phyloP scores from a whole-genome alignment of 768 basidiomycete genomes.

The Asterophora lycoperdoides region DNA sequence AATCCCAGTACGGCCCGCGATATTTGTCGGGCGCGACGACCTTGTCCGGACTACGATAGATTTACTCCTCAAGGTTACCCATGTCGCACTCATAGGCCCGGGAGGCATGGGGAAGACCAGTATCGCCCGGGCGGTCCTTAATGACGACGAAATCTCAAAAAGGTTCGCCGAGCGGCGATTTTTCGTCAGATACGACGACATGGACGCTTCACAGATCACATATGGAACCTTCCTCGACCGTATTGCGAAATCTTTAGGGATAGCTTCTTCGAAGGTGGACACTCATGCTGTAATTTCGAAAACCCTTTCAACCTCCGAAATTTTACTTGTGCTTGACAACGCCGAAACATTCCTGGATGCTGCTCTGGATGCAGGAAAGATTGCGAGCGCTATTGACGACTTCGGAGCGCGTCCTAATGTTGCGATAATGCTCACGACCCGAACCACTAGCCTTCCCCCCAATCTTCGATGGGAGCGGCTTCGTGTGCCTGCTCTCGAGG shows the following conservation, averaged over 20 bases:
- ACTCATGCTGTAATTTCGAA: neutral
- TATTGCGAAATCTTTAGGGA: neutral
- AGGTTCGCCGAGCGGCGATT: constrained; percentile 6
- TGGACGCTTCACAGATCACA: constrained; percentile 7
- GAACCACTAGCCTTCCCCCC: constrained; percentile 5
- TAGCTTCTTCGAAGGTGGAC: neutral
- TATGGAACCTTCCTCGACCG: constrained; percentile 8
- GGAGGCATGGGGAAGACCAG: constrained; percentile 15
- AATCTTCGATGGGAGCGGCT: constrained; percentile 8
- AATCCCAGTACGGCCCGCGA: neutral
- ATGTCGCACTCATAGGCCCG: constrained; percentile 12
- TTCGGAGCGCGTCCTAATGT: constrained; percentile 9
- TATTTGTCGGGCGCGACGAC: neutral
- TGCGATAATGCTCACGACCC: constrained; percentile 9
- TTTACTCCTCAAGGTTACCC: neutral
- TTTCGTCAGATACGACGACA: constrained; percentile 13
- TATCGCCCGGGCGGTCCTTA: constrained; percentile 8
- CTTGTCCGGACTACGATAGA: neutral
- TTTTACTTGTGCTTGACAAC: constrained; percentile 14
- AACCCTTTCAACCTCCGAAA: neutral
- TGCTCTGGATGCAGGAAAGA: constrained; percentile 5
- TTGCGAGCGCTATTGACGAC: constrained; percentile 6
- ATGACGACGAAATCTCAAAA: neutral
- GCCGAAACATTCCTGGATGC: constrained; percentile 15
- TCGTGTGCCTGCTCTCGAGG: constrained; percentile 7